phyloP scores from a whole-genome alignment of 139 green algal species.

The Chlorella sorokiniana region DNA sequence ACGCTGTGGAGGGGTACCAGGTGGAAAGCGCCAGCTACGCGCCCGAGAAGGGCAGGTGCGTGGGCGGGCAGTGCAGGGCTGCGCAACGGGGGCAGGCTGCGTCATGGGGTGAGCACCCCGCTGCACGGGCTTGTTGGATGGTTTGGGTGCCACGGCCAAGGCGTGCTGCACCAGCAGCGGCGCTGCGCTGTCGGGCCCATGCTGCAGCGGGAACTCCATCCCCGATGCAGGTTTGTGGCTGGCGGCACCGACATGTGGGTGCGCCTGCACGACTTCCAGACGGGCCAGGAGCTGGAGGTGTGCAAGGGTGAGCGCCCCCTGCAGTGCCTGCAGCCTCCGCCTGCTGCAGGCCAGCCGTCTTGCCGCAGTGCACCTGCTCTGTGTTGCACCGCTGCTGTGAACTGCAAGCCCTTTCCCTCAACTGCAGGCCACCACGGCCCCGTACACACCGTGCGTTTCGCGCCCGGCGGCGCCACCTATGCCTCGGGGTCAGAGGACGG shows the following conservation, averaged over 20 bases:
- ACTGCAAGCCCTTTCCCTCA: neutral
- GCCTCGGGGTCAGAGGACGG: conserved; percentile 95
- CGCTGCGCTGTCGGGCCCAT: no score
- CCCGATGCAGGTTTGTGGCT: conserved; percentile 74
- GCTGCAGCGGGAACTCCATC: no score
- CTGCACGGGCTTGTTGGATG: no score
- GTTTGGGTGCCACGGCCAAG: no score
- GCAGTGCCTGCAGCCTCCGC: neutral
- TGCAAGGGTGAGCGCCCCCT: conserved; percentile 20
- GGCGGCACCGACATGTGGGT: conserved; percentile 98
- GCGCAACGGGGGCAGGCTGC: neutral
- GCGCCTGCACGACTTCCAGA: conserved; percentile 85
- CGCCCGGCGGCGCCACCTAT: conserved; percentile 87
- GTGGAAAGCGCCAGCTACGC: conserved; percentile 86
- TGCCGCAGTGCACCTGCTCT: neutral
- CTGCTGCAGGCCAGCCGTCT: neutral
- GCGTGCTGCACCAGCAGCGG: no score
- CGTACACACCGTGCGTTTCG: conserved; percentile 94
- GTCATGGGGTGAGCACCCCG: neutral
- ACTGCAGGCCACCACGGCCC: conserved; percentile 95
- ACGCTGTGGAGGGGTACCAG: conserved; percentile 50
- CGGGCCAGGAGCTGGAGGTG: conserved; percentile 69
- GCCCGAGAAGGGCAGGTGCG: conserved; percentile 45
- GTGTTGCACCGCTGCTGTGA: neutral
- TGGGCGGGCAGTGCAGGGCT: neutral